These are phyloP conservation scores for Nakazawaea peltata DNA, from an alignment of 805 yeast genomes.

Conservation along the genomic window DNA sequence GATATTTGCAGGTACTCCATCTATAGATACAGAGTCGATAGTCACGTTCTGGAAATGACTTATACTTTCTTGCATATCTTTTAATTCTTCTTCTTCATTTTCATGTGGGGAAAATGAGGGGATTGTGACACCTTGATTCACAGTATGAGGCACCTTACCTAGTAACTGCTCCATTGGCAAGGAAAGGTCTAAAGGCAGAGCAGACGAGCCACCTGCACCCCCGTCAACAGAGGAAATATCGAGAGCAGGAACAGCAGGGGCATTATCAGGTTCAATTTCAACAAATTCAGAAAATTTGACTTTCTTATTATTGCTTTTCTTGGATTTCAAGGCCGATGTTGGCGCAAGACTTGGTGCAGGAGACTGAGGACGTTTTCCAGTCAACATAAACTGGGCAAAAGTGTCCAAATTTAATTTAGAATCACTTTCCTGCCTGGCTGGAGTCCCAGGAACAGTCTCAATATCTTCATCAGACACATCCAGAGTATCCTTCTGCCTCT, in stretches of 20 bases:
- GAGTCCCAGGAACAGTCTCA: slow-evolving; percentile 27
- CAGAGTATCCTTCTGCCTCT: slow-evolving; percentile 36
- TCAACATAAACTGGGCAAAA: slow-evolving; percentile 74
- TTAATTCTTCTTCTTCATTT: slow-evolving; percentile 63
- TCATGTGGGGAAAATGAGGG: slow-evolving; percentile 29
- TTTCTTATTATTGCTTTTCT: slow-evolving; percentile 37
- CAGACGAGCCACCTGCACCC: too few species aligned
- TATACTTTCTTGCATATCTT: slow-evolving; percentile 68
- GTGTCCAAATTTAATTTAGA: slow-evolving; percentile 69
- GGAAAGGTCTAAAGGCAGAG: slow-evolving; percentile 40
- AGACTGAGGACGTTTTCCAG: slow-evolving; percentile 59
- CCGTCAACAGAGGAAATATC: too few species aligned
- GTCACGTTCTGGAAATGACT: slow-evolving; percentile 70
- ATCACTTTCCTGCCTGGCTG: slow-evolving; percentile 12
- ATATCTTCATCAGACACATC: slow-evolving; percentile 27
- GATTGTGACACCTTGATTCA: slow-evolving; percentile 10
- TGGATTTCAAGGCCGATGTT: too few species aligned
- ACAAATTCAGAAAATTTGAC: slow-evolving; percentile 71
- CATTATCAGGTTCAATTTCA: slow-evolving; percentile 23
- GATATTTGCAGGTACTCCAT: slow-evolving; percentile 57
- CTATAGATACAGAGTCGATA: slow-evolving; percentile 69
- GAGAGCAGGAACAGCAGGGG: slow-evolving; percentile 13
- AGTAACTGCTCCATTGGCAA: slow-evolving; percentile 75
- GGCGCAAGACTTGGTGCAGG: slow-evolving; percentile 14
- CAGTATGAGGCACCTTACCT: slow-evolving; percentile 34